Evolutionary conservation across 2,329 filamentous ascomycete species (phyloP), one percentile per base, ranked within the genome.

Genomic region (Colletotrichum acutatum): DNA sequence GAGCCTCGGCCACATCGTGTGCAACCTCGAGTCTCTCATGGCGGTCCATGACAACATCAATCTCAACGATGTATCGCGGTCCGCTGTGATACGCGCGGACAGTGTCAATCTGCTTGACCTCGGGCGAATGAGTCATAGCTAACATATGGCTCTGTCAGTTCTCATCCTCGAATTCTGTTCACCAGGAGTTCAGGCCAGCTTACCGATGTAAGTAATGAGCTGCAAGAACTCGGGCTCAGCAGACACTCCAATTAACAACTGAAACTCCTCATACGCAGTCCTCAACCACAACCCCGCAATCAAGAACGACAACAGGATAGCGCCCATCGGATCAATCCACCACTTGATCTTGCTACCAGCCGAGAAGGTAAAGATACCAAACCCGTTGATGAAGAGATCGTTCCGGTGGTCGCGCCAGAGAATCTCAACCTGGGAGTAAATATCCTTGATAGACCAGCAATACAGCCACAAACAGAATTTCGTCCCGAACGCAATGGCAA

Each of bases 371-470:
- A 98, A 83, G 75, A 98, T 91, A 90, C 93, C 95, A 77, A 97
- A 95, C 66, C 95, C 95, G 82, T 98, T 99, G 88, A 99, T 95
- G 78, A 98, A 88, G n/a, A 99, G 87, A 80, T 99, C 97, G 80
- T 99, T 99, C 74, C 97, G 92, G 84, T 99, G 97, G 79, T 98
- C 96, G 82, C 97, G 94, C 95, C 95, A 98, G 16, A 98, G 86
- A 80, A 98, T 98, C 70, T 93, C 90, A 75, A 98, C 91, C 82
- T 98, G 95, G 74, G 91, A 95, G 86, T 98, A 98, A 78, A 94
- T 94, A 84, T 98, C 92, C 76, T 96, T 92, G 78, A 98, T 84
- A 5, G 94, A 91, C 91, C 93, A 98, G 84, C 97, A 98, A 86
- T 98, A 98, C 30, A 97, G 78, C 82, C 98, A 98, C 0, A 98